These are phyloP conservation scores for Colletotrichum falcatum DNA, from an alignment of 2,329 filamentous ascomycete genomes.

Conservation along the genomic window DNA sequence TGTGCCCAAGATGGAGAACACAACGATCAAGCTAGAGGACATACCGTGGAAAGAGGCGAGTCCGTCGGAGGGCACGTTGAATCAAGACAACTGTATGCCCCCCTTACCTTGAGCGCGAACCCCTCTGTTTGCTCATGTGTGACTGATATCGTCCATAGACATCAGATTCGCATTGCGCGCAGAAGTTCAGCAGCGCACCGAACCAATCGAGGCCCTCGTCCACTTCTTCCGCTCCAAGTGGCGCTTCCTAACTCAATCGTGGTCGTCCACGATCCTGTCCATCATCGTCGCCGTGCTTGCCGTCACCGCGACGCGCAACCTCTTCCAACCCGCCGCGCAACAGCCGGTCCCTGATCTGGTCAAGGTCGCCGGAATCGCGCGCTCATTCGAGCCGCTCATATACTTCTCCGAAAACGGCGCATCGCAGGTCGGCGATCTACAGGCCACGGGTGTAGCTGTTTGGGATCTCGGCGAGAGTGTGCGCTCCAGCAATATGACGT, in stretches of 20 bases:
- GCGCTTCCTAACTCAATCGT: conserved; percentile 74
- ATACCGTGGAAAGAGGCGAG: conserved; percentile 47
- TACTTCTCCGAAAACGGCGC: conserved; percentile 94
- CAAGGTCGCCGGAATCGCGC: conserved; percentile 89
- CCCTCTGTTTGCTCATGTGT: conserved; percentile 39
- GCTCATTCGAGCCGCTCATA: conserved; percentile 92
- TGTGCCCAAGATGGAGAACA: conserved; percentile 56
- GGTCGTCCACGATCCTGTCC: conserved; percentile 74
- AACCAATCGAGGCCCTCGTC: conserved; percentile 82
- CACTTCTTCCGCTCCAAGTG: conserved; percentile 71
- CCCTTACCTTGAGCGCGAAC: conserved; percentile 28
- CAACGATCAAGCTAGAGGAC: conserved; percentile 53
- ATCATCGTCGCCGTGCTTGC: conserved; percentile 72
- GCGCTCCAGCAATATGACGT: conserved; percentile 89
- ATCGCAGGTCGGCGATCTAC: conserved; percentile 85
- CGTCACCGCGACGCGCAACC: conserved; percentile 71
- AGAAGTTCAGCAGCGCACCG: conserved; percentile 88
- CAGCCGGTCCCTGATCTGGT: conserved; percentile 85
- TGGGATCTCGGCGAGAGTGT: conserved; percentile 96
- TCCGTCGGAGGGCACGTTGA: conserved; percentile 43
- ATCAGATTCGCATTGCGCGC: conserved; percentile 89
- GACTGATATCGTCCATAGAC: conserved; percentile 63
- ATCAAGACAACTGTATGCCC: conserved; percentile 63
- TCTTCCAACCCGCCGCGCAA: conserved; percentile 76
- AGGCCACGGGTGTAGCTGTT: conserved; percentile 91